Evolutionary conservation across 495 filamentous ascomycete genomes (phyloP), one percentile per base, ranked within the genome.

Genomic region (Pseudevernia furfuracea): DNA sequence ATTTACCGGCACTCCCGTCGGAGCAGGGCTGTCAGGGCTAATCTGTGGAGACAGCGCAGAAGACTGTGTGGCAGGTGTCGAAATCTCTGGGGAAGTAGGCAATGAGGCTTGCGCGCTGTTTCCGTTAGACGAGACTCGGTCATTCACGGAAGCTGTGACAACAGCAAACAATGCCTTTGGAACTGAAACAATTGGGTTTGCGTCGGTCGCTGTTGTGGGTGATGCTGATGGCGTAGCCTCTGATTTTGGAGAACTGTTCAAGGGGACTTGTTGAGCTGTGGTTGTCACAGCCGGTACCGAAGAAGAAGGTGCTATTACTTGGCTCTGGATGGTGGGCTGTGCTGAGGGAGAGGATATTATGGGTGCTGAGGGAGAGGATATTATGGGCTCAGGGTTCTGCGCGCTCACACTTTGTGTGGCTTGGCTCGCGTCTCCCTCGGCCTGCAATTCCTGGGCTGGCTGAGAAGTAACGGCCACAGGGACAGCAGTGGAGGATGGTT

Each of bases 401-500:
- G 19, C 30, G 52, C 28, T 55, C 21, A 58, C 21, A 17, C 49
- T 58, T 25, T 34, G 43, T 41, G 39, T 62, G 1, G 49, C 32
- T 44, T 39, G 61, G 11, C 56, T 58, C 28, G 48, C 19, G 19
- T 41, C 61, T 37, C 39, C 61, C 39, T 36, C 61, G 34, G 23
- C 37, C 36, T 63, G 61, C n/a, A 63, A 23, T 0, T n/a, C 32
- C 36, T 34, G 58, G n/a, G 62, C n/a, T n/a, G 62, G 32, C 56
- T 64, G 43, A 19, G 62, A 46, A 12, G 37, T 36, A 12, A 43
- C 55, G 36, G 48, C 34, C 14, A 23, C 38, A 6, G 28, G 21
- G 10, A 25, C 43, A 0, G 36, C 32, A 52, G 43, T 44, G n/a
- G 55, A 37, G 32, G 23, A 39, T 1, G 56, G 3, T 37, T 38